Percentiles rank a stretch among this genome's conserved stretches.
Evolutionary conservation across 2,329 filamentous ascomycete genomes (phyloP).

Genomic region (Pyricularia pennisetigena): DNA sequence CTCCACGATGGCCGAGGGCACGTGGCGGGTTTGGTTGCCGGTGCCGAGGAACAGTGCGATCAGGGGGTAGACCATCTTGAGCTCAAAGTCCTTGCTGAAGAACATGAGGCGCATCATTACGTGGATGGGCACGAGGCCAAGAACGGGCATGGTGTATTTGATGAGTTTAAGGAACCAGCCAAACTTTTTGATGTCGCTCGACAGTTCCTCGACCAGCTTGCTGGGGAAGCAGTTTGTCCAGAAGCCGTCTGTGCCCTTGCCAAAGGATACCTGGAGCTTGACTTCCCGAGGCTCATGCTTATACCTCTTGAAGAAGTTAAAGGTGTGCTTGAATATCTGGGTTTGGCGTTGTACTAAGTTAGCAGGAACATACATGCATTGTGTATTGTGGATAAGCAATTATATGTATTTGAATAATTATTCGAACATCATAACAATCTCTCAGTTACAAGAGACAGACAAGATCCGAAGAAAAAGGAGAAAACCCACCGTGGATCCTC

Average conservation of each 20-base stretch:
- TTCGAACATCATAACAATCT: no score
- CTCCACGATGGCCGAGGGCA: constrained; percentile 58
- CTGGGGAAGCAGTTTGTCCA: constrained; percentile 59
- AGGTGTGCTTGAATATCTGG: constrained; percentile 57
- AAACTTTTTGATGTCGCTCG: constrained; percentile 47
- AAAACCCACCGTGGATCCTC: constrained; percentile 30
- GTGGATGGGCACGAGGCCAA: constrained; percentile 53
- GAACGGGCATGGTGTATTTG: constrained; percentile 48
- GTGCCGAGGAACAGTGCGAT: constrained; percentile 66
- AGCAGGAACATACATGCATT: neutral
- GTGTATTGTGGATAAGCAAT: constrained; percentile 3
- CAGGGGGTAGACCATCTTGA: constrained; percentile 62
- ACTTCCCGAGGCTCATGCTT: constrained; percentile 46
- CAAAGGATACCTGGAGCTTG: constrained; percentile 52
- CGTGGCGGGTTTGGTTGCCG: constrained; percentile 64
- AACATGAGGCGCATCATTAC: constrained; percentile 56
- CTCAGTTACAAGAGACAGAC: no score
- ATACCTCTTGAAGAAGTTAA: constrained; percentile 52
- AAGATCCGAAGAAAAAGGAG: constrained; percentile 8
- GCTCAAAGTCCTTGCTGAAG: constrained; percentile 60
- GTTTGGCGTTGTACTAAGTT: constrained; percentile 7
- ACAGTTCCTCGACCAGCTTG: constrained; percentile 42
- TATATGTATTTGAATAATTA: neutral
- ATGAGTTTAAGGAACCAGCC: constrained; percentile 45
- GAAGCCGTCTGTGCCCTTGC: constrained; percentile 47